phyloP scores from a whole-genome alignment of 257 asterid species.

The Solanum medicagineum region DNA sequence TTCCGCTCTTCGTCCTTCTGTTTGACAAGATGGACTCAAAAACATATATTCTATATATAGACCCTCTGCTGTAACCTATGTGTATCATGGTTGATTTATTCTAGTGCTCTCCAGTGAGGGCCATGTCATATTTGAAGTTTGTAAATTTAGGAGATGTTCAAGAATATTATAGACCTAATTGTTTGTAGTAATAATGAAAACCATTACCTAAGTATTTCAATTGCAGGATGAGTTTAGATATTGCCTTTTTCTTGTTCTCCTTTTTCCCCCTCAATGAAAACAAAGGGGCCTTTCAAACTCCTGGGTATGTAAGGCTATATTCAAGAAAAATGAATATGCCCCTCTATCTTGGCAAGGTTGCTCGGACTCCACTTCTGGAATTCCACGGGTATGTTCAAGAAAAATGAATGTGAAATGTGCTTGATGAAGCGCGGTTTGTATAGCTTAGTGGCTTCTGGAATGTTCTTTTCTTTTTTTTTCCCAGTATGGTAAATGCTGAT shows the following conservation, averaged over 20 bases:
- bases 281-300: background rate
- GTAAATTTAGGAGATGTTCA: conserved; percentile 14
- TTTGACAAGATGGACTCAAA: conserved; percentile 5
- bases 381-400: too few species aligned
- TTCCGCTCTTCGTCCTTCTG: background rate
- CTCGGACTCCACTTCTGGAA: too few species aligned
- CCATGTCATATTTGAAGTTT: conserved; percentile 11
- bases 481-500: background rate
- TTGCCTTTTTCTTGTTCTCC: background rate
- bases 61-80: conserved; percentile 8
- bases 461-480: too few species aligned
- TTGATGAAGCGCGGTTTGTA: too few species aligned
- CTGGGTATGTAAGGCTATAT: too few species aligned
- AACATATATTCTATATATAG: conserved; percentile 7
- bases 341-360: too few species aligned
- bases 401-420: too few species aligned
- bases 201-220: background rate
- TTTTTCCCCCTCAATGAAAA: background rate
- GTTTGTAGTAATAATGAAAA: background rate
- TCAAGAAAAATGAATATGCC: too few species aligned
- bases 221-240: background rate
- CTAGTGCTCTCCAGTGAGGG: background rate
- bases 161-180: background rate
- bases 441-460: background rate
- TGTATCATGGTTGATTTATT: conserved; percentile 9